phyloP scores from a whole-genome alignment of 495 filamentous ascomycete genomes.

The Neurospora sp. region DNA sequence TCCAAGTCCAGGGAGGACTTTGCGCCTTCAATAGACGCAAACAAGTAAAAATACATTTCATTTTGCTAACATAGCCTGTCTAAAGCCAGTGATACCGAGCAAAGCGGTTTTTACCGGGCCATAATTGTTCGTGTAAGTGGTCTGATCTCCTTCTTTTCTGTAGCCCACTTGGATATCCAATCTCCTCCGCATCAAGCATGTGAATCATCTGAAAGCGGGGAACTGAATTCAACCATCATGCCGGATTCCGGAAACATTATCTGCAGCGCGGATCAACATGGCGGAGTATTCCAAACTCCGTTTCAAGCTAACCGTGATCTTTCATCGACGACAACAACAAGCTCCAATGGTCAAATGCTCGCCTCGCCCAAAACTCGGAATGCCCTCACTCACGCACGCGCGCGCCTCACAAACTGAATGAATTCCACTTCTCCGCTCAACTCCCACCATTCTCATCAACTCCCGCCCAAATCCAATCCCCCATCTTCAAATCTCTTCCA shows the following conservation, averaged over 20 bases:
- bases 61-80: background rate
- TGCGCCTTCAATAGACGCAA: background rate
- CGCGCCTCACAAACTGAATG: background rate
- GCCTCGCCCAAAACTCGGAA: background rate
- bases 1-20: background rate
- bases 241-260: background rate
- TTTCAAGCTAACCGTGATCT: background rate
- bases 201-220: background rate
- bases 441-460: no score
- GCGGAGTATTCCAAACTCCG: background rate
- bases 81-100: background rate
- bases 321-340: background rate
- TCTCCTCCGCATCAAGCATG: background rate
- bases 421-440: no score
- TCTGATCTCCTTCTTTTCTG: background rate
- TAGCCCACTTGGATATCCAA: background rate
- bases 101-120: background rate
- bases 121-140: background rate
- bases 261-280: background rate
- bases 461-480: background rate
- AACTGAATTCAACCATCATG: background rate
- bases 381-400: background rate
- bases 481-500: background rate
- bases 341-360: background rate
- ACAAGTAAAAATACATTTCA: background rate